These are phyloP conservation scores for Vitis vinifera DNA, from an alignment of 164 flowering plant species.

Conservation along the genomic window DNA sequence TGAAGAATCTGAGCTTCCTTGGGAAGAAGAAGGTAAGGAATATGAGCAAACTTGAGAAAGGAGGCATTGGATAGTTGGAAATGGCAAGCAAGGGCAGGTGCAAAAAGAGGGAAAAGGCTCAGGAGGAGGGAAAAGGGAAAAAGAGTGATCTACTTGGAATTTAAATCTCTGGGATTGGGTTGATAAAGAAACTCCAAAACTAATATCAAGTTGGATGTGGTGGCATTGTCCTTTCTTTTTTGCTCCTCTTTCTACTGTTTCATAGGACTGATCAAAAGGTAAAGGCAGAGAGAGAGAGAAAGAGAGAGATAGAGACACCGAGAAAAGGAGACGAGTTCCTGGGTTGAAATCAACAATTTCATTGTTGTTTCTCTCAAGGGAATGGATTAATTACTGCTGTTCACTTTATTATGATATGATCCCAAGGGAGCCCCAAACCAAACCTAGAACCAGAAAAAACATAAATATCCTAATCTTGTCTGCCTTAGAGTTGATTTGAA, in stretches of 20 bases:
- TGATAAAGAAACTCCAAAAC: constrained; percentile 7
- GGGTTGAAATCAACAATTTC: neutral
- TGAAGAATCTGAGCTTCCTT: constrained; percentile 58
- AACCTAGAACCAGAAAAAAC: too few relatives aligned
- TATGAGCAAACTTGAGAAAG: constrained; percentile 54
- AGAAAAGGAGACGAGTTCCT: neutral
- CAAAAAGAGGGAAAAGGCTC: constrained; percentile 35
- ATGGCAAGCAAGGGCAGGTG: constrained; percentile 60
- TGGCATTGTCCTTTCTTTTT: constrained; percentile 24
- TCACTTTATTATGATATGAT: too few relatives aligned
- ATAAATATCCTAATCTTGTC: too few relatives aligned
- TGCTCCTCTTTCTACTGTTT: constrained; percentile 35
- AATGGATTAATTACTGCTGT: too few relatives aligned
- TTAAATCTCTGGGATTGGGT: constrained; percentile 27
- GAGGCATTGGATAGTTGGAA: constrained; percentile 49
- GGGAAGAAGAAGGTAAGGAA: constrained; percentile 29
- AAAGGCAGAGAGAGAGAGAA: constrained; percentile 12
- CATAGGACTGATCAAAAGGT: constrained; percentile 37
- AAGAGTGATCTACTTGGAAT: constrained; percentile 39
- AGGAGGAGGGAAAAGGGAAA: constrained; percentile 20
- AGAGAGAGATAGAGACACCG: neutral
- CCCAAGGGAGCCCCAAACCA: too few relatives aligned
- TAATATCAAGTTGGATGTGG: constrained; percentile 16
- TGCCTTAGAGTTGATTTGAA: too few relatives aligned
- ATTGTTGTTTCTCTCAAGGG: too few relatives aligned